Base-by-base conservation (phyloP, 805 yeast species). In the Grigorovia humatica region DNA sequence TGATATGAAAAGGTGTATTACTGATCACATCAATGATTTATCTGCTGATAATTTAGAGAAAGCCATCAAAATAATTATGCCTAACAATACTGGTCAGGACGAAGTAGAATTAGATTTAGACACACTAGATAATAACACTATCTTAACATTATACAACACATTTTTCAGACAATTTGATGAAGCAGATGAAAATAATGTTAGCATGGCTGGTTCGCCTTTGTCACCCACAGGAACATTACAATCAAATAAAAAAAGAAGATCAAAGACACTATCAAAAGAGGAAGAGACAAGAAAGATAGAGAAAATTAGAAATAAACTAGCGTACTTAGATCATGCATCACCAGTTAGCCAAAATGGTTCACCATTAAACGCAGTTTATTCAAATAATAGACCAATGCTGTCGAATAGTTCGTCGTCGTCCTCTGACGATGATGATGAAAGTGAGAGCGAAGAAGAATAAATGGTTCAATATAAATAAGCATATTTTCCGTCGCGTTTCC, bases 91-190 rank as follows among this genome's bases (percentile, higher is more conserved):
- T 65, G 59, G 75, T 53, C 91, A 88, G 60, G 98, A 91, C 52
- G 98, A 93, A 72, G 93, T 93, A 55, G 99, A 93, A 73, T 77
- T 93, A 54, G 99, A 93, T 69, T 85, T 93, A 82, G 97, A 93
- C 66, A 85, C 85, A 69, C 76, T 93, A 59, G 96, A 88, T 61
- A 88, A 88, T 57, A 73, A 79, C 44, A 90, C 97, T 1, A 77
- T 91, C 51, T 71, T 87, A 65, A 86, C 87, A 63, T 74, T 93
- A 56, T 91, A 89, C 75, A 83, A 85, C 66, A 86, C 84, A 59
- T 88, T 93, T 58, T 86, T 84, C 64, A 73, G 74, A 67, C 74
- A 72, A 63, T 68, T 64, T 57, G 66, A 62, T 47, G 56, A 60
- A 20, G 43, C 56, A 13, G 51, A 52, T 9, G 49, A 23, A 15